These are phyloP conservation scores for Paramecium bursaria DNA, from an alignment of 73 alveolate genomes.

Conservation along the genomic window DNA sequence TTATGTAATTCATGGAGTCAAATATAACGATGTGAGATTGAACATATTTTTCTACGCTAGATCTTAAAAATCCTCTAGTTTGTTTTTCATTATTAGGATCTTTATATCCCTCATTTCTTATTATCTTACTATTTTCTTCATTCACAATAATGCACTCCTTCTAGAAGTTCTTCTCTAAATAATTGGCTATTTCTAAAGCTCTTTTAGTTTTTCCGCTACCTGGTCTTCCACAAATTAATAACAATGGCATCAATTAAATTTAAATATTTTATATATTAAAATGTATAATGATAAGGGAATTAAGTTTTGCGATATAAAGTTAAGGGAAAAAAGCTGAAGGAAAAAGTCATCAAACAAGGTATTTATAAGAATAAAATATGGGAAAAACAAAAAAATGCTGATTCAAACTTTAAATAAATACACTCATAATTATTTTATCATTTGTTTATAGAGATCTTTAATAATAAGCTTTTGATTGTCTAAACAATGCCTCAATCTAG, in stretches of 20 bases:
- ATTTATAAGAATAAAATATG: too few relatives aligned
- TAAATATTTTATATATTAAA: background rate
- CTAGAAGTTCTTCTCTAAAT: conserved; percentile 77
- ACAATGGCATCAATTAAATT: conserved; percentile 86
- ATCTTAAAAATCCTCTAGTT: conserved; percentile 88
- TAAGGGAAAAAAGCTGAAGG: too few relatives aligned
- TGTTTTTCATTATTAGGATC: conserved; percentile 82
- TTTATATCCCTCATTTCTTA: conserved; percentile 80
- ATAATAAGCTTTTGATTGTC: too few relatives aligned
- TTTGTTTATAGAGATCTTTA: too few relatives aligned
- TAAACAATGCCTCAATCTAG: too few relatives aligned
- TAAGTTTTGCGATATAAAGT: too few relatives aligned
- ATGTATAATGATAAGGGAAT: too few relatives aligned
- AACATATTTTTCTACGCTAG: conserved; percentile 91
- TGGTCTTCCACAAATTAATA: conserved; percentile 96
- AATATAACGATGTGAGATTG: conserved; percentile 88
- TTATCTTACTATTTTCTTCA: conserved; percentile 85
- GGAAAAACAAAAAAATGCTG: too few relatives aligned
- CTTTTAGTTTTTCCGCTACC: conserved; percentile 94
- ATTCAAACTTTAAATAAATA: too few relatives aligned
- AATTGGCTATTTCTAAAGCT: conserved; percentile 82
- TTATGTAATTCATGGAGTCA: conserved; percentile 94
- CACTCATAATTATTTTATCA: too few relatives aligned
- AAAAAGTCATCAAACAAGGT: too few relatives aligned
- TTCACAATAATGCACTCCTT: conserved; percentile 79